Base-by-base conservation (phyloP, 192 early-diverging fungal genomes). In the Coemansia reversa region DNA sequence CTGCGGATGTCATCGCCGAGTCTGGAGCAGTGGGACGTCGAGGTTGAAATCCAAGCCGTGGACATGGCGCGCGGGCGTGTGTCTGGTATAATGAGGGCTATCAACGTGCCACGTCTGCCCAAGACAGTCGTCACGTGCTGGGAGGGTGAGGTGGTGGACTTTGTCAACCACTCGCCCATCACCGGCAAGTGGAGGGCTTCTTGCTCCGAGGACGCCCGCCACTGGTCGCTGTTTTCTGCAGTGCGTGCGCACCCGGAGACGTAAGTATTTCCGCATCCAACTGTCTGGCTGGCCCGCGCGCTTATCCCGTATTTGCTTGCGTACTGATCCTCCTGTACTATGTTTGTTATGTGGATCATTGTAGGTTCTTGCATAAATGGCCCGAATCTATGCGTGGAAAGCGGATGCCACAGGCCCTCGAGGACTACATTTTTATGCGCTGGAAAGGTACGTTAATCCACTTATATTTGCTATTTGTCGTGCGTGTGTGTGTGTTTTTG, bases 371-470 rank as follows among this genome's bases (percentile, higher is more conserved):
- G 72, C 60, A 65, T 27, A 42, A 57, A 39, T 66, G 69, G 76
- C 81, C 76, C 3, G 52, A 48, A 30, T 53, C 57, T 24, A 25
- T 77, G 52, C 35, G 65, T 29, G 75, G 75, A 20, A 67, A 72
- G 52, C 79, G 82, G 53, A 76, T 82, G 56, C 77, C 80, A 23
- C 68, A 78, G 56, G 55, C 84, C 24, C 68, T 79, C 19, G 73
- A 88, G 60, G 86, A 88, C 35, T 86, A 84, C 57, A 81, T 89
- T n/a, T 85, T 87, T 54, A 89, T 89, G 87, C 85, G 87, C 19
- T 89, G 87, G 87, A 89, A 89, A 70, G 86, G 73, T 65, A 69
- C 54, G 35, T 22, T 7, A 27, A 27, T 27, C 27, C 27, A 27
- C 27, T 27, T 3, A 27, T 27, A 27, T 27, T 27, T 27, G 19